Conservation (phyloP, 192 early-diverging fungal genomes). For the Glomus cerebriforme region DNA sequence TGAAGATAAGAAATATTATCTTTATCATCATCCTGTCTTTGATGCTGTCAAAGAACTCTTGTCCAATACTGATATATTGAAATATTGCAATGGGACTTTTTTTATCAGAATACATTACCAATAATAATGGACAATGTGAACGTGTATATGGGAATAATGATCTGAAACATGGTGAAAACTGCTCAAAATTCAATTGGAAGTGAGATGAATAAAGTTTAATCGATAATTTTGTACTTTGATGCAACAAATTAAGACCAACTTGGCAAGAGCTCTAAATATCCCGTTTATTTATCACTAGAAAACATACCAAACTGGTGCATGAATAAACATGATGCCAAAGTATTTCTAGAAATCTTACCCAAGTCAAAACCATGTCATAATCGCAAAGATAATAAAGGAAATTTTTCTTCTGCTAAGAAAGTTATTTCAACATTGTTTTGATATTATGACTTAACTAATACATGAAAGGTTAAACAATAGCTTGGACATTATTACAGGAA, state of each 20-base stretch:
- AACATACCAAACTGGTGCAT: background rate
- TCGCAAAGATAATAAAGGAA: background rate
- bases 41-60: background rate
- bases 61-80: background rate
- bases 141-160: background rate
- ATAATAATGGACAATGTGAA: background rate
- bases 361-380: background rate
- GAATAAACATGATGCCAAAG: background rate
- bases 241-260: background rate
- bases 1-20: background rate
- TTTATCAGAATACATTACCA: background rate
- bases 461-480: background rate
- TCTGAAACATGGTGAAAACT: background rate
- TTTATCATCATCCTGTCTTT: background rate
- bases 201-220: background rate
- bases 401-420: background rate
- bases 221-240: background rate
- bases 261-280: background rate
- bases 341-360: background rate
- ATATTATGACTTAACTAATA: background rate
- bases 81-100: background rate
- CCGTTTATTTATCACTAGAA: background rate
- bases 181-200: background rate
- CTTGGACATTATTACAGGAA: background rate
- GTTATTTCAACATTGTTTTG: background rate